Evolutionary conservation across 495 filamentous ascomycete species (phyloP).

Genomic region (Filosporella fistucella): DNA sequence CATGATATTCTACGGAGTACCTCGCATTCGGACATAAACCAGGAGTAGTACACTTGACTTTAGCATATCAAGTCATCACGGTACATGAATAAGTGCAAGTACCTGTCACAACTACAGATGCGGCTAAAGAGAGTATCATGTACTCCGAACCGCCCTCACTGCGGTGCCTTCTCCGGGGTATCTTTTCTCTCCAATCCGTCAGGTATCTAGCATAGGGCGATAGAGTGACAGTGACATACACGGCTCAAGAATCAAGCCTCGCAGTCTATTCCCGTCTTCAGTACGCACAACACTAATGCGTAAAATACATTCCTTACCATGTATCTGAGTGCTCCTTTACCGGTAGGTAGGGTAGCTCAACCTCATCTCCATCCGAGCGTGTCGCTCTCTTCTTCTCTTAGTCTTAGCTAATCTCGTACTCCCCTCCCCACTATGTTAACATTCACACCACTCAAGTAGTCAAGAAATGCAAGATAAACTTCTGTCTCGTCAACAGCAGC

Average conservation of each 20-base stretch:
- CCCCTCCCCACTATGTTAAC: no score
- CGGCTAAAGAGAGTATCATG: no score
- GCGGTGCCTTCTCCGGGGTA: no score
- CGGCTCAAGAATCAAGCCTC: not conserved
- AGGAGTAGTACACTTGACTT: not conserved
- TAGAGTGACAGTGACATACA: not conserved
- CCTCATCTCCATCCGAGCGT: slow-evolving; percentile 1
- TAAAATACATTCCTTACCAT: not conserved
- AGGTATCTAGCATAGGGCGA: not conserved
- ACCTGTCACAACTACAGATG: no score
- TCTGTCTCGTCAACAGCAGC: no score
- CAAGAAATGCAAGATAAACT: no score
- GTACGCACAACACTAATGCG: not conserved
- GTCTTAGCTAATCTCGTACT: not conserved
- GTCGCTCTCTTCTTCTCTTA: not conserved
- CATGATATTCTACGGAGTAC: not conserved
- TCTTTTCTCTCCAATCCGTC: no score
- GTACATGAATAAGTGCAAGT: no score
- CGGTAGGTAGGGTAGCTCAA: no score
- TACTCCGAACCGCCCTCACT: no score
- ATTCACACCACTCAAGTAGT: no score
- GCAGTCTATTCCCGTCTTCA: not conserved
- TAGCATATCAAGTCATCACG: not conserved
- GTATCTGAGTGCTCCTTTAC: not conserved
- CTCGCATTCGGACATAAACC: not conserved